Conservation (phyloP, 164 flowering plant genomes). For the Vitis amurensis region DNA sequence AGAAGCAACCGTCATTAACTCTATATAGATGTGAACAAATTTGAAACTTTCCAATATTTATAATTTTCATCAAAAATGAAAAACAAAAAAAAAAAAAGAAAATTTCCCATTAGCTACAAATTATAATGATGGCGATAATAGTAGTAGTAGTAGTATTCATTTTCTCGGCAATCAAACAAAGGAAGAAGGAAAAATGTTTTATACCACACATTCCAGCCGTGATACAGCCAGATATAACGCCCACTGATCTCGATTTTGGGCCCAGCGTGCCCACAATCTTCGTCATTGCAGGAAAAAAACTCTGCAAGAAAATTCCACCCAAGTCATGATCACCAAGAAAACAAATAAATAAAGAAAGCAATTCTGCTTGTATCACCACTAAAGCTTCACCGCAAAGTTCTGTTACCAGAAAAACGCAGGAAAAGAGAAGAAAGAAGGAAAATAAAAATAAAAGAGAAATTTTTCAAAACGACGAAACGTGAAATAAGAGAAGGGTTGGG, state of each 20-base stretch:
- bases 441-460: not conserved
- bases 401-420: too few species aligned
- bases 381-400: not conserved
- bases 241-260: conserved; percentile 61
- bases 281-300: conserved; percentile 71
- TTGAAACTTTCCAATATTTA: too few species aligned
- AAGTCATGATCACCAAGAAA: conserved; percentile 3
- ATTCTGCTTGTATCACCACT: not conserved
- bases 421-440: not conserved
- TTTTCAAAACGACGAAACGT: not conserved
- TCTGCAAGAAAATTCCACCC: conserved; percentile 30
- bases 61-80: too few species aligned
- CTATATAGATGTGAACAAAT: too few species aligned
- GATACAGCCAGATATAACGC: conserved; percentile 53
- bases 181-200: not conserved
- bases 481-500: not conserved
- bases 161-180: not conserved
- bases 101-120: too few species aligned
- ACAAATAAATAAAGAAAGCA: not conserved
- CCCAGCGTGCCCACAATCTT: conserved; percentile 81
- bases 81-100: too few species aligned
- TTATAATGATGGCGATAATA: too few species aligned
- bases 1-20: too few species aligned
- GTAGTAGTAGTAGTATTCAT: too few species aligned
- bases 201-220: conserved; percentile 88